A percentile compares a stretch with the other conserved stretches of the same genome.
Conservation (phyloP, 768 basidiomycete genomes). For the Sarcodon aspratus region DNA sequence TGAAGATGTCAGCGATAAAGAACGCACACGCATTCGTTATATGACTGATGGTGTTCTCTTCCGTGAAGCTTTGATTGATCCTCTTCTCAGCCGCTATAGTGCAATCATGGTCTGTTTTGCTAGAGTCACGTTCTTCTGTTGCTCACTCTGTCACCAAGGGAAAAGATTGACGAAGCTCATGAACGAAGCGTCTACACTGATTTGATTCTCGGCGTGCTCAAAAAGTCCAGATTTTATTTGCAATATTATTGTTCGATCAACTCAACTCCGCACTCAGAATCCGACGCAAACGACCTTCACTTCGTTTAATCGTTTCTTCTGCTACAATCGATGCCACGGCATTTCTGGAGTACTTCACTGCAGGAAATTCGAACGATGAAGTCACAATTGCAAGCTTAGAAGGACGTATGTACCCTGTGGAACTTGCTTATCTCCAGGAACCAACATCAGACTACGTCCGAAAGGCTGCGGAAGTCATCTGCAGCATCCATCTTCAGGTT, state of each 20-base stretch:
- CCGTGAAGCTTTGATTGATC: conserved; percentile 86
- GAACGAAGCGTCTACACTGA: conserved; percentile 96
- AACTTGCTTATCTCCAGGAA: conserved; percentile 78
- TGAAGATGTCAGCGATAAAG: conserved; percentile 82
- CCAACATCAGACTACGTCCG: conserved; percentile 72
- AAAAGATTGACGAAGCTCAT: conserved; percentile 93
- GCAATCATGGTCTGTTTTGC: conserved; percentile 73
- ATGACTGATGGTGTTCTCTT: conserved; percentile 99
- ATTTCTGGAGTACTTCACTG: conserved; percentile 83
- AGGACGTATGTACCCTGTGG: conserved; percentile 91
- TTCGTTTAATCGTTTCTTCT: conserved; percentile 88
- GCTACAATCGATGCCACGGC: conserved; percentile 91
- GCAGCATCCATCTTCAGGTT: conserved; percentile 76
- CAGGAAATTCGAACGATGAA: conserved; percentile 48
- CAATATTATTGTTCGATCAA: background rate
- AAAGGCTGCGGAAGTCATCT: conserved; percentile 73
- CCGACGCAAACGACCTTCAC: conserved; percentile 77
- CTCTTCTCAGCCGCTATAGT: conserved; percentile 83
- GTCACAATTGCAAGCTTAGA: conserved; percentile 84
- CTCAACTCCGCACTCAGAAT: conserved; percentile 41
- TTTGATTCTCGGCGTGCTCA: conserved; percentile 79
- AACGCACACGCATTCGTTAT: conserved; percentile 83
- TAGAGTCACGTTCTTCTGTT: background rate
- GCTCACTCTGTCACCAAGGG: background rate
- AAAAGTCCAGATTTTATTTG: conserved; percentile 51